Conservation (phyloP, 495 filamentous ascomycete genomes). For the Neurospora hispaniola region DNA sequence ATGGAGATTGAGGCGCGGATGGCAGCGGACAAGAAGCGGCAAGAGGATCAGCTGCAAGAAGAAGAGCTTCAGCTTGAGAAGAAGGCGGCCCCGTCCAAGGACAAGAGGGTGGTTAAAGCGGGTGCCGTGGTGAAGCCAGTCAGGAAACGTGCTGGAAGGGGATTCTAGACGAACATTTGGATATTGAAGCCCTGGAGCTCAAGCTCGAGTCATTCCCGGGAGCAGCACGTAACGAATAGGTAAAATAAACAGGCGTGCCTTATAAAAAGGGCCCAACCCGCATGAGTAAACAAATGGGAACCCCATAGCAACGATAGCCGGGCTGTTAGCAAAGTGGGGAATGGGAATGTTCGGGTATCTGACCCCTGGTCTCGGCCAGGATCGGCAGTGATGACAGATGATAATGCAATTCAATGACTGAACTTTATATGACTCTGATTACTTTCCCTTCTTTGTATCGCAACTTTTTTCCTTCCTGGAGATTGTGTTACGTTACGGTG, state of each 20-base stretch:
- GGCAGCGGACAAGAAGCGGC: constrained; percentile 73
- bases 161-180: constrained; percentile 11
- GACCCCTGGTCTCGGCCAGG: neutral
- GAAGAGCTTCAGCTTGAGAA: constrained; percentile 35
- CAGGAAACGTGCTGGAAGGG: constrained; percentile 29
- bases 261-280: neutral
- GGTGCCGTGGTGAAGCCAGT: constrained; percentile 55
- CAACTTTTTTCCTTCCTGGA: neutral
- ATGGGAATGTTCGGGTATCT: neutral
- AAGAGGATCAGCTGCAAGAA: constrained; percentile 46
- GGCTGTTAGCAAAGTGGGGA: neutral
- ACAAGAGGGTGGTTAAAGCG: constrained; percentile 42
- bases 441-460: neutral
- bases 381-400: neutral
- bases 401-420: neutral
- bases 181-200: neutral
- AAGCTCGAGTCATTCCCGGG: neutral
- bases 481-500: neutral
- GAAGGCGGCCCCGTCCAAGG: constrained; percentile 31
- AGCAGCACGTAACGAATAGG: neutral
- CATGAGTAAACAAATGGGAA: neutral
- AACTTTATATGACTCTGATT: neutral
- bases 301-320: neutral
- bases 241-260: neutral
- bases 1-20: constrained; percentile 95